Percentiles rank a stretch among this genome's conserved stretches.
Evolutionary conservation across 2,329 filamentous ascomycete species (phyloP).

Genomic region (Lachnellula subtilissima): DNA sequence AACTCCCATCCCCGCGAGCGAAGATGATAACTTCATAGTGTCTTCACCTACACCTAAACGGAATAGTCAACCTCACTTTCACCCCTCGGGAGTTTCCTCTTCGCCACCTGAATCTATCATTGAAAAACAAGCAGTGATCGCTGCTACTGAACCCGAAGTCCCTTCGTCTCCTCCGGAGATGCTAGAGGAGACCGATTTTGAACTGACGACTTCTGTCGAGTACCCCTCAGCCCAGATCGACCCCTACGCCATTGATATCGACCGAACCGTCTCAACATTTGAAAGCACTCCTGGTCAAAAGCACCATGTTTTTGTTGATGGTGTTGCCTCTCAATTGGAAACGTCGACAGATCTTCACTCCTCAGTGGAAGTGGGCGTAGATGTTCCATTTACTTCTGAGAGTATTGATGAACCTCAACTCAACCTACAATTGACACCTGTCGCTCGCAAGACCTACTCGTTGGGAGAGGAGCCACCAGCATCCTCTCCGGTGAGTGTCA

Average conservation of each 20-base stretch:
- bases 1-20: conserved; percentile 17
- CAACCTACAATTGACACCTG: too few relatives aligned
- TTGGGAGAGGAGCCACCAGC: background rate
- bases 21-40: conserved; percentile 37
- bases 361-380: background rate
- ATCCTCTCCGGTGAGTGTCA: background rate
- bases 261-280: conserved; percentile 16
- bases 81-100: conserved; percentile 50
- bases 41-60: conserved; percentile 52
- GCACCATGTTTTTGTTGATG: background rate
- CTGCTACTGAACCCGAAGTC: conserved; percentile 5
- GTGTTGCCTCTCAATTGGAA: background rate
- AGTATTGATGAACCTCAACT: background rate
- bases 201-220: conserved; percentile 6
- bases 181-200: background rate
- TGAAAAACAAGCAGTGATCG: conserved; percentile 44
- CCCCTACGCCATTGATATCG: conserved; percentile 9
- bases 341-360: background rate
- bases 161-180: conserved; percentile 22
- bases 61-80: conserved; percentile 46
- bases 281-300: conserved; percentile 7
- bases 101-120: conserved; percentile 52
- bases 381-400: background rate
- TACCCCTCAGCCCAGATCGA: conserved; percentile 21
- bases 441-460: too few relatives aligned